Evolutionary conservation across 78 protist species (phyloP), one percentile per base, ranked within the genome.

Genomic region (Dictyostelium brefeldianum): DNA sequence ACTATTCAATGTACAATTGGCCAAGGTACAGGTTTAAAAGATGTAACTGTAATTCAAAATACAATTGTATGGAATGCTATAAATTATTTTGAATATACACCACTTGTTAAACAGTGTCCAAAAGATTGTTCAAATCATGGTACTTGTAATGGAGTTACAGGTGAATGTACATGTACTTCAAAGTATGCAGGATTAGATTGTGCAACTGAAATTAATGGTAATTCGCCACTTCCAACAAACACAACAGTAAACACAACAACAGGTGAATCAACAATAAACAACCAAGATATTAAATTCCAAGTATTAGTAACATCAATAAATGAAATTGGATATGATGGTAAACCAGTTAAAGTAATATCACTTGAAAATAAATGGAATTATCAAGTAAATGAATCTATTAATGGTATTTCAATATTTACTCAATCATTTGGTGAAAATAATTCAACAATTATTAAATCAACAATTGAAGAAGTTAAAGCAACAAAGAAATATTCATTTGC

Each of bases 391-490:
- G 27, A 62, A 25, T 62, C 70, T 22, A 62, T 4, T 25, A 8
- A 10, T 11, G 25, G 15, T 25, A 22, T 62, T 22, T 62, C 22
- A 22, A 11, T 25, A 25, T 62, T 62, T 10, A 25, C 12, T 25
- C 70, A 62, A 62, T 62, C 22, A 25, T 62, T 62, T 25, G 27
- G 27, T 62, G 27, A 25, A 15, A 15, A 53, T 14, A 53, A 53
- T 53, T 5, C 0, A 57, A 57, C 36, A n/a, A 62, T 22, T 11
- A 62, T 62, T 62, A 62, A 25, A 62, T 62, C 70, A 25, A 62
- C 36, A 62, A 62, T 62, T 62, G 70, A 62, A 62, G 70, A 62
- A 62, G 70, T 62, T 62, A n/a, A 62, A 62, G 8, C 22, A 62
- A 62, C 6, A 11, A 62, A 62, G 22, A 29, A n/a, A n/a, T 62